phyloP scores from a whole-genome alignment of 2,329 filamentous ascomycete species.

The Coniella vitis region DNA sequence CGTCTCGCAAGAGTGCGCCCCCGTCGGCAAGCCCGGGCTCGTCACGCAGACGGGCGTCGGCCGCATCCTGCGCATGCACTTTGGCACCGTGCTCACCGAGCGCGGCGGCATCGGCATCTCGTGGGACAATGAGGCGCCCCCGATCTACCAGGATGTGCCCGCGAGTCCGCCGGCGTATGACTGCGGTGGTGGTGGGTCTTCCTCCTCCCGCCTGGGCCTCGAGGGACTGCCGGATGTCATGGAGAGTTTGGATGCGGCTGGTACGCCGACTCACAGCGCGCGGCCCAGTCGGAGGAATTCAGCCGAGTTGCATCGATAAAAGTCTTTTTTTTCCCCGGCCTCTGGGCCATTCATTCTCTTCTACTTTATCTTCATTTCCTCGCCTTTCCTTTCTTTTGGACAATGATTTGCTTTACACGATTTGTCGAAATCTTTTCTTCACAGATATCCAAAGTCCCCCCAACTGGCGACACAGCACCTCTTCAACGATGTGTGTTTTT shows the following conservation, averaged over 20 bases:
- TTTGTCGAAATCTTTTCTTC: no score
- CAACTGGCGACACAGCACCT: no score
- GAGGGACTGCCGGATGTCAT: conserved; percentile 32
- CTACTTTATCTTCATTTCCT: no score
- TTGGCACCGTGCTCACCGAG: conserved; percentile 75
- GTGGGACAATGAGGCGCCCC: conserved; percentile 95
- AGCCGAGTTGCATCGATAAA: conserved; percentile 4
- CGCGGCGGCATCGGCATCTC: conserved; percentile 80
- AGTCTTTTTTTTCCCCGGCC: no score
- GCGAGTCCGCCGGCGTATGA: conserved; percentile 70
- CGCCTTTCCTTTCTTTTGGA: no score
- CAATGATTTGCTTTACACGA: no score
- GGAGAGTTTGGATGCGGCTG: conserved; percentile 26
- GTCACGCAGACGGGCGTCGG: conserved; percentile 85
- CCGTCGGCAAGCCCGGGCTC: conserved; percentile 58
- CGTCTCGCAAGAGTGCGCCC: conserved; percentile 82
- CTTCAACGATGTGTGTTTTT: no score
- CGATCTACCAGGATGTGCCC: conserved; percentile 89
- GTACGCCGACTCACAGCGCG: background rate
- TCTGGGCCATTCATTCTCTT: no score
- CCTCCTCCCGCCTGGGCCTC: no score
- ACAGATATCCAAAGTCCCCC: no score
- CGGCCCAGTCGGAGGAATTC: conserved; percentile 5
- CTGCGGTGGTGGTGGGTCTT: no score
- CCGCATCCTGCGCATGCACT: conserved; percentile 87